These are phyloP conservation scores for Phlyctochytrium bullatum DNA, from an alignment of 192 early-diverging fungal species.

Conservation along the genomic window DNA sequence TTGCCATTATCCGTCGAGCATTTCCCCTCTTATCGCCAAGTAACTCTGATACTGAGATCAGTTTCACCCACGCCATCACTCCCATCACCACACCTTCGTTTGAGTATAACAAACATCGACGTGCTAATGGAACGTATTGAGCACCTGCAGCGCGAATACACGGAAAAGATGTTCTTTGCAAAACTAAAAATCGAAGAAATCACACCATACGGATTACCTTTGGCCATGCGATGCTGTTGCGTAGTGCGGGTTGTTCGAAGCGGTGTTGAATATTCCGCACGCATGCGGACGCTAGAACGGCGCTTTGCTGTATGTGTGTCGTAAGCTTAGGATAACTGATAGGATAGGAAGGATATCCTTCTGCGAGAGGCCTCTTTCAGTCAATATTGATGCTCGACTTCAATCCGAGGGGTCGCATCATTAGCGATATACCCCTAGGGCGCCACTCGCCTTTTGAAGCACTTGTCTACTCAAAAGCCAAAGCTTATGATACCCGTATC, in stretches of 20 bases:
- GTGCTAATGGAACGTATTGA: neutral
- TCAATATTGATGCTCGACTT: conserved; percentile 14
- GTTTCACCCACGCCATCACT: conserved; percentile 10
- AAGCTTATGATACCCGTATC: neutral
- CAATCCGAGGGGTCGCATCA: conserved; percentile 21
- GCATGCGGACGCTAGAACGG: conserved; percentile 4
- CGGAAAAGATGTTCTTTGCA: conserved; percentile 8
- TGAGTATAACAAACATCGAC: conserved; percentile 19
- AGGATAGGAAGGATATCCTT: neutral
- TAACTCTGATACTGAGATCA: conserved; percentile 16
- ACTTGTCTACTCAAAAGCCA: conserved; percentile 11
- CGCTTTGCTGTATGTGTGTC: conserved; percentile 11
- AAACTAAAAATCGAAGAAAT: conserved; percentile 12
- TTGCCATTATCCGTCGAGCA: conserved; percentile 9
- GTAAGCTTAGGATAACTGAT: neutral
- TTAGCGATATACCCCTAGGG: conserved; percentile 23
- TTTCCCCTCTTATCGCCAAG: conserved; percentile 22
- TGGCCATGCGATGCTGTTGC: conserved; percentile 8
- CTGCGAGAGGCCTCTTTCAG: neutral
- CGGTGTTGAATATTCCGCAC: conserved; percentile 15
- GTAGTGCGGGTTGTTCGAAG: conserved; percentile 8
- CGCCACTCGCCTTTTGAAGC: conserved; percentile 1
- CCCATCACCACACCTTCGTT: conserved; percentile 9
- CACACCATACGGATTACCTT: neutral
- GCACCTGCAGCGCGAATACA: conserved; percentile 20